Evolutionary conservation across 371 early-diverging fungal species (phyloP).

Genomic region (Saksenaea oblongispora): DNA sequence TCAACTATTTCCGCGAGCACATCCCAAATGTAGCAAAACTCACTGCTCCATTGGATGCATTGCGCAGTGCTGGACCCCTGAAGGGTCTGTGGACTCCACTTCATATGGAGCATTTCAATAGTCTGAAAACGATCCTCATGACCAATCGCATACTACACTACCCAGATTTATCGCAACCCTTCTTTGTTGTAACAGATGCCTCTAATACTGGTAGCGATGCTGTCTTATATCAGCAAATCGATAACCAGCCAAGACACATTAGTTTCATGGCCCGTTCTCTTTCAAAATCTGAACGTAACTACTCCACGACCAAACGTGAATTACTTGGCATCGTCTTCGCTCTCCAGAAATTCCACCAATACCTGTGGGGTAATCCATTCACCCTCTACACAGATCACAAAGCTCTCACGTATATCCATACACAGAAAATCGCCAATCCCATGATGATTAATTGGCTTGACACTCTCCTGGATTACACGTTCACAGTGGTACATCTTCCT

Average conservation of each 20-base stretch:
- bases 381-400: constrained; percentile 27
- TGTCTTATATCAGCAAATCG: constrained; percentile 16
- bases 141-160: background rate
- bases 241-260: constrained; percentile 8
- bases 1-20: constrained; percentile 27
- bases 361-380: constrained; percentile 27
- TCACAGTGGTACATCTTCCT: constrained; percentile 22
- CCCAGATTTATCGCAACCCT: constrained; percentile 21
- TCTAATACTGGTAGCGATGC: constrained; percentile 34
- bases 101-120: constrained; percentile 2
- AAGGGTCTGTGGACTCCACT: background rate
- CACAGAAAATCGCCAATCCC: constrained; percentile 21
- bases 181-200: constrained; percentile 36
- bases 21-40: constrained; percentile 14
- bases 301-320: background rate
- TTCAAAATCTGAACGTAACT: background rate
- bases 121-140: constrained; percentile 1
- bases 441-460: constrained; percentile 33
- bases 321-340: constrained; percentile 7
- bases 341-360: constrained; percentile 25
- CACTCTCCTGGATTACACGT: constrained; percentile 20
- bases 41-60: constrained; percentile 23
- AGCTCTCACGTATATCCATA: constrained; percentile 16
- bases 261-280: constrained; percentile 8
- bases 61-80: constrained; percentile 9